Percentiles rank a stretch among this genome's conserved stretches.
phyloP scores from a whole-genome alignment of 352 stramenopile genomes.

The Globisporangium paddicum region DNA sequence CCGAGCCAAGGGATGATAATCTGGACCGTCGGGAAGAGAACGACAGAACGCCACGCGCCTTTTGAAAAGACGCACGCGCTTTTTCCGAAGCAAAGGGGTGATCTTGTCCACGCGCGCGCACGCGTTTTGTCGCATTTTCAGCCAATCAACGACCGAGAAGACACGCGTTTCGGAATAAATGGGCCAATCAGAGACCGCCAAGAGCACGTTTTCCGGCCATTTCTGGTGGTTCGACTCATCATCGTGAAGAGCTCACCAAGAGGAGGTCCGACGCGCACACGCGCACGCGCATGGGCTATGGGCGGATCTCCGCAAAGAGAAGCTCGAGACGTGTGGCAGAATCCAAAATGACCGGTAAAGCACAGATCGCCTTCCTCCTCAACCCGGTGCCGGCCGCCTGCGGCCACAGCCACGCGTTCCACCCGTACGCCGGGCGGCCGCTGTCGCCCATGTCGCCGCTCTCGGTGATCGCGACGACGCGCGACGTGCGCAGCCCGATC shows the following conservation, averaged over 20 bases:
- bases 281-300: neutral
- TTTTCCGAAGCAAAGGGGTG: too few species aligned
- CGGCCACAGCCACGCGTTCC: slow-evolving; percentile 6
- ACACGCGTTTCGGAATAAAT: neutral
- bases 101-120: neutral
- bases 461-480: slow-evolving; percentile 14
- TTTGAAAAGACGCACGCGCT: too few species aligned
- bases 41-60: neutral
- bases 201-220: neutral
- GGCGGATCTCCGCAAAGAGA: too few species aligned
- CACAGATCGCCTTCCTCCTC: slow-evolving; percentile 41
- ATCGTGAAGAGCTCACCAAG: neutral
- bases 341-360: slow-evolving; percentile 33
- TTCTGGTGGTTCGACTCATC: slow-evolving; percentile 1
- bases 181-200: neutral
- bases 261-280: slow-evolving; percentile 5
- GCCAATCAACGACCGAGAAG: neutral
- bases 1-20: too few species aligned
- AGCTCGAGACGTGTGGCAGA: neutral
- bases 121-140: neutral
- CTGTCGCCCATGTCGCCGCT: slow-evolving; percentile 18
- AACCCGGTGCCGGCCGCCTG: slow-evolving; percentile 22
- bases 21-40: neutral
- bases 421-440: slow-evolving; percentile 6
- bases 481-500: slow-evolving; percentile 15